Evolutionary conservation across 2,329 filamentous ascomycete genomes (phyloP).

Genomic region (Colletotrichum agaves): DNA sequence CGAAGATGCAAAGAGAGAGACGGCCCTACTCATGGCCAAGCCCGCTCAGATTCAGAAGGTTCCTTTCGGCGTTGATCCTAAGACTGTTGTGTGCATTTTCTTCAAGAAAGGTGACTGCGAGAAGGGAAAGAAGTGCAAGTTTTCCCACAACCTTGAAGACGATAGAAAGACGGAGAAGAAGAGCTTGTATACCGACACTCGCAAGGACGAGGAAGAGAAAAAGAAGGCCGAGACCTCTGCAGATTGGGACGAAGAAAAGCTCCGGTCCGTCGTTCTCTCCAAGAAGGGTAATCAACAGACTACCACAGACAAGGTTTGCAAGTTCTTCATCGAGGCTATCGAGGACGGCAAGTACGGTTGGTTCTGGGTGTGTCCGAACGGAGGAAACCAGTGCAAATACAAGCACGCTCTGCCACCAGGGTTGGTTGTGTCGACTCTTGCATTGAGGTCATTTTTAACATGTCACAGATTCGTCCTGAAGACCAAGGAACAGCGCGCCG

Average conservation of each 20-base stretch:
- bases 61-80: conserved; percentile 96
- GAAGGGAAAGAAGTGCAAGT: conserved; percentile 98
- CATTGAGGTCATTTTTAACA: not conserved
- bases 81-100: conserved; percentile 96
- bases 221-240: conserved; percentile 94
- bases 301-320: conserved; percentile 98
- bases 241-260: conserved; percentile 97
- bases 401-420: conserved; percentile 94
- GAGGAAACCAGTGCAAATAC: conserved; percentile 98
- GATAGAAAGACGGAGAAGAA: conserved; percentile 94
- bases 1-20: conserved; percentile 84
- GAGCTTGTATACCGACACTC: conserved; percentile 87
- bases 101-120: conserved; percentile 98
- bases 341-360: conserved; percentile 99
- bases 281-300: conserved; percentile 98
- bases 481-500: conserved; percentile 95
- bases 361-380: conserved; percentile 99
- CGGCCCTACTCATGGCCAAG: conserved; percentile 85
- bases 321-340: conserved; percentile 96
- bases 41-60: conserved; percentile 98
- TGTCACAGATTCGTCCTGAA: conserved; percentile 86
- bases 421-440: conserved; percentile 63
- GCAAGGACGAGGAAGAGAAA: conserved; percentile 77
- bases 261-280: conserved; percentile 88
- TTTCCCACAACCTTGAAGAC: conserved; percentile 88